Evolutionary conservation across 192 early-diverging fungal genomes (phyloP).

Genomic region (Coemansia sp.): DNA sequence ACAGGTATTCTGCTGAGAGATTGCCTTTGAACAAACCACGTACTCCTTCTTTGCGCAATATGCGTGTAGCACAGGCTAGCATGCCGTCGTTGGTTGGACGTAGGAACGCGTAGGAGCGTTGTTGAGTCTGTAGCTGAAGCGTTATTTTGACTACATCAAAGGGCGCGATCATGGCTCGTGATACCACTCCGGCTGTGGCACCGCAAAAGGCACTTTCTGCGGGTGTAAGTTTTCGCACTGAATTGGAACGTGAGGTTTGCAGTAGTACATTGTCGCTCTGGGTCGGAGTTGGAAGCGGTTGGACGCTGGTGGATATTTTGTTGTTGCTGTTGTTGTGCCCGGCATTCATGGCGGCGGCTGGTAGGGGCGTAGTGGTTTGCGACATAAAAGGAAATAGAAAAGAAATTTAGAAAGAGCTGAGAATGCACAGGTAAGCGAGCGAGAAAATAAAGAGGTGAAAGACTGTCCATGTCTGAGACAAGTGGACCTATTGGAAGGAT

Average conservation of each 20-base stretch:
- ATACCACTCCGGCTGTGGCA: conserved; percentile 47
- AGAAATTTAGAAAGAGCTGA: background rate
- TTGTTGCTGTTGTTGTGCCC: background rate
- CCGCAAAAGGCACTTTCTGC: conserved; percentile 48
- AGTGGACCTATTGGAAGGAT: background rate
- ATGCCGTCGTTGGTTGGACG: conserved; percentile 65
- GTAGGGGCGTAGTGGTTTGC: background rate
- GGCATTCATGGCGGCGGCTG: background rate
- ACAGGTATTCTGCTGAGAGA: conserved; percentile 89
- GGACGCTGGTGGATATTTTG: background rate
- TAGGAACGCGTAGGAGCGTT: conserved; percentile 5
- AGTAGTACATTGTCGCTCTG: conserved; percentile 23
- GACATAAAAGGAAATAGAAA: background rate
- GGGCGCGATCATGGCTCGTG: conserved; percentile 84
- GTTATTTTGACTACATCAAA: conserved; percentile 95
- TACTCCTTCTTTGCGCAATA: conserved; percentile 81
- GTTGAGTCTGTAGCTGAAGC: conserved; percentile 56
- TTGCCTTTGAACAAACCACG: conserved; percentile 94
- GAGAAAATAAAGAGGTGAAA: background rate
- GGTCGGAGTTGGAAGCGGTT: background rate
- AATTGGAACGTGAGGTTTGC: conserved; percentile 26
- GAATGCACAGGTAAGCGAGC: background rate
- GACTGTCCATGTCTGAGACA: background rate
- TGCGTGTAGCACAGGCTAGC: conserved; percentile 66
- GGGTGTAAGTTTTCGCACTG: conserved; percentile 28